Percentiles rank a stretch among this genome's conserved stretches.
phyloP scores from a whole-genome alignment of 2,329 filamentous ascomycete species.

The Aaosphaeria arxii region DNA sequence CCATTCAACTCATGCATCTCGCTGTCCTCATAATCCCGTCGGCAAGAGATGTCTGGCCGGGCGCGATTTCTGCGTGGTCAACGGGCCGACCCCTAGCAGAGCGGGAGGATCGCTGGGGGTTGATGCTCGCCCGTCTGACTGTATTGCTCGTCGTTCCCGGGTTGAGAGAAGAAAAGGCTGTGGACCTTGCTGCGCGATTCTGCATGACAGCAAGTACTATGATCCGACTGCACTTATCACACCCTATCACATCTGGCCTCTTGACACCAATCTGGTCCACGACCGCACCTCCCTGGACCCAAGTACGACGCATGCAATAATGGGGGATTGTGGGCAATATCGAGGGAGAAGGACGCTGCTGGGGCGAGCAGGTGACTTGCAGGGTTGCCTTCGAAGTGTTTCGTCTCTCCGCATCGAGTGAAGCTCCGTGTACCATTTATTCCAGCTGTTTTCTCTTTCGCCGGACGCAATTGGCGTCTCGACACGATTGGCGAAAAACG shows the following conservation, averaged over 20 bases:
- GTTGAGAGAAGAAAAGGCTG: constrained; percentile 12
- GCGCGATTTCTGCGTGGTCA: constrained; percentile 1
- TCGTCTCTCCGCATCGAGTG: too few relatives aligned
- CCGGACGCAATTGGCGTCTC: too few relatives aligned
- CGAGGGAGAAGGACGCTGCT: constrained; percentile 13
- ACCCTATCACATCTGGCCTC: constrained; percentile 19
- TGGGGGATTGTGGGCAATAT: constrained; percentile 18
- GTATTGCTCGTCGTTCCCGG: constrained; percentile 14
- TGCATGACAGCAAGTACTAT: constrained; percentile 21
- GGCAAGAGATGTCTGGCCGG: not conserved
- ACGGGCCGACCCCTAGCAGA: constrained; percentile 27
- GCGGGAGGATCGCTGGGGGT: constrained; percentile 19
- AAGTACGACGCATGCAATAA: constrained; percentile 19
- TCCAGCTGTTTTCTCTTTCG: too few relatives aligned
- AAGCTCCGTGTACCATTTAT: too few relatives aligned
- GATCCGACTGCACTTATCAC: constrained; percentile 14
- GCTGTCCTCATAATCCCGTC: too few relatives aligned
- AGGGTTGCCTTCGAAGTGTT: constrained; percentile 6
- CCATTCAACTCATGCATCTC: too few relatives aligned
- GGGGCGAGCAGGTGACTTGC: constrained; percentile 7
- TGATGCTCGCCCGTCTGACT: constrained; percentile 15
- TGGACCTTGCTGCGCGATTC: constrained; percentile 5
- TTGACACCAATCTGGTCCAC: constrained; percentile 14
- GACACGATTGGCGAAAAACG: constrained; percentile 30
- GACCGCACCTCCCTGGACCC: constrained; percentile 13